These are phyloP conservation scores for Stagonosporopsis vannaccii DNA, from an alignment of 2,329 filamentous ascomycete genomes.

Conservation along the genomic window DNA sequence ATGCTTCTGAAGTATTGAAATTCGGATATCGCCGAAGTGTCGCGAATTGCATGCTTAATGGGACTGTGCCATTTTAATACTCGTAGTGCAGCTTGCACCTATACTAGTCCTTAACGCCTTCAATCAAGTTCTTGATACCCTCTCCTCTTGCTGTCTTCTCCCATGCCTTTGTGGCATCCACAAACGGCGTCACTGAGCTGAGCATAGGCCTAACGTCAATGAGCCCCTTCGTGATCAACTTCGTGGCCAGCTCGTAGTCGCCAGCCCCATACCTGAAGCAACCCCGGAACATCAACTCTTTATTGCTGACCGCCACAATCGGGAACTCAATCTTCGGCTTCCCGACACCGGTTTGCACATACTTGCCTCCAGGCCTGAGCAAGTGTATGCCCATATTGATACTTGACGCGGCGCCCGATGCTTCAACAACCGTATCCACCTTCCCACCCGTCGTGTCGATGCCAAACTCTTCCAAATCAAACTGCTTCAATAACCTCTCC, in stretches of 20 bases:
- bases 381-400: constrained; percentile 85
- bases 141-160: constrained; percentile 41
- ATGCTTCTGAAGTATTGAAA: too few species aligned
- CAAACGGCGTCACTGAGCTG: constrained; percentile 40
- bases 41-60: too few species aligned
- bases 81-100: neutral
- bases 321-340: constrained; percentile 91
- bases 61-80: neutral
- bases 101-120: constrained; percentile 33
- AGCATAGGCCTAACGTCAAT: constrained; percentile 40
- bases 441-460: constrained; percentile 67
- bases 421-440: constrained; percentile 83
- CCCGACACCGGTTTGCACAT: constrained; percentile 93
- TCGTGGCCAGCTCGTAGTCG: constrained; percentile 43
- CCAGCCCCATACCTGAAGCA: constrained; percentile 44
- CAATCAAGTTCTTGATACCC: constrained; percentile 47
- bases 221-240: constrained; percentile 29
- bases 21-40: too few species aligned
- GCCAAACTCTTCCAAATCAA: constrained; percentile 67
- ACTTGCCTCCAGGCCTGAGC: constrained; percentile 89
- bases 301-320: constrained; percentile 88
- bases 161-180: constrained; percentile 41
- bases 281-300: constrained; percentile 68
- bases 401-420: constrained; percentile 89
- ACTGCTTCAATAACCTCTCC: constrained; percentile 59